Conservation (phyloP, 768 basidiomycete genomes). For the Ramaria sp. region DNA sequence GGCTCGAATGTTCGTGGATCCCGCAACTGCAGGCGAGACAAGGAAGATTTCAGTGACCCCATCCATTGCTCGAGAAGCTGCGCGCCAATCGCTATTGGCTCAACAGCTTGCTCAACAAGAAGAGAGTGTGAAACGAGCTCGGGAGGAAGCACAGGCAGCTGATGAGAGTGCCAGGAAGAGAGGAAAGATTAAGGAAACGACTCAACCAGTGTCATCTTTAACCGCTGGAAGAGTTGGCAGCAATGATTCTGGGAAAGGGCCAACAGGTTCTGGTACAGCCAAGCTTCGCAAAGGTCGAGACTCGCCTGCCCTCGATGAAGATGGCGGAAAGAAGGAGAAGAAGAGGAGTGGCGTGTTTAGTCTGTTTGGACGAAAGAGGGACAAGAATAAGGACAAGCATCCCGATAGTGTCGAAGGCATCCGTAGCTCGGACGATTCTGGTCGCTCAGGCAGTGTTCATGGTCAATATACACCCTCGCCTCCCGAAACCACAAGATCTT, state of each 20-base stretch:
- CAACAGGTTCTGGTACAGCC: conserved; percentile 14
- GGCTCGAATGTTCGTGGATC: conserved; percentile 39
- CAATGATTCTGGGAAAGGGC: conserved; percentile 10
- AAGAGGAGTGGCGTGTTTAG: conserved; percentile 67
- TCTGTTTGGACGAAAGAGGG: conserved; percentile 68
- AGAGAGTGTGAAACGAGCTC: conserved; percentile 40
- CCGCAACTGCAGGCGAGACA: conserved; percentile 60
- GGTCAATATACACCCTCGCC: conserved; percentile 31
- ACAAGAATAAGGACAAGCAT: conserved; percentile 58
- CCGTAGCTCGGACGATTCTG: conserved; percentile 54
- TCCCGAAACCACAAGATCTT: neutral
- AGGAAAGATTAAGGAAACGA: conserved; percentile 27
- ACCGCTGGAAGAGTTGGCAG: conserved; percentile 19
- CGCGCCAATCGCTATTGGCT: conserved; percentile 16
- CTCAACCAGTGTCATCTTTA: conserved; percentile 23
- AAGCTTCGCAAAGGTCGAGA: conserved; percentile 37
- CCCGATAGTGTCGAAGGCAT: conserved; percentile 26
- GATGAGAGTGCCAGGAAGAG: conserved; percentile 41
- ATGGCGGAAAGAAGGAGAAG: conserved; percentile 47
- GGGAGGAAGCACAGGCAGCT: conserved; percentile 36
- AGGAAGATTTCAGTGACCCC: conserved; percentile 72
- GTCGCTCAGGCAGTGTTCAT: conserved; percentile 33
- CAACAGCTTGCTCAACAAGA: conserved; percentile 31
- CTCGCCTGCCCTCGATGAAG: conserved; percentile 28
- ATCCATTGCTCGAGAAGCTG: conserved; percentile 50